A percentile compares a stretch with the other conserved stretches of the same genome.
phyloP scores from a whole-genome alignment of 1,284 basidiomycete genomes.

The Coniophora puteana region DNA sequence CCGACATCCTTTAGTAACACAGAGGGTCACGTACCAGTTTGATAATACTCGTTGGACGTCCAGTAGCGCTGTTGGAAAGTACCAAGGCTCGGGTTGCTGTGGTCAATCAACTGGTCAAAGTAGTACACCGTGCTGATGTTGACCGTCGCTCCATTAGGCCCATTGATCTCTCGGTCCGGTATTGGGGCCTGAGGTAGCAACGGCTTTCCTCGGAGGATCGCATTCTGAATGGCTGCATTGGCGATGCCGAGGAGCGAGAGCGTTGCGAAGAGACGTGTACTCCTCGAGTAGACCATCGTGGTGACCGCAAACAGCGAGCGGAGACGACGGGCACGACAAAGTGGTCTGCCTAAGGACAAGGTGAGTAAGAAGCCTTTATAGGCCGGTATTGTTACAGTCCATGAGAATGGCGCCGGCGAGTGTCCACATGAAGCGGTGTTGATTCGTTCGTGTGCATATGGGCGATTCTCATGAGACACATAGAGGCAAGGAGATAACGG shows the following conservation, averaged over 20 bases:
- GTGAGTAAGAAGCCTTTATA: no score
- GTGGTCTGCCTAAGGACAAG: no score
- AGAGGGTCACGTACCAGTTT: constrained; percentile 38
- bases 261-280: no score
- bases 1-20: neutral
- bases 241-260: constrained; percentile 11
- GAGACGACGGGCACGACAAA: no score
- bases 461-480: no score
- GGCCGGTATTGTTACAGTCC: no score
- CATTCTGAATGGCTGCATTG: constrained; percentile 17
- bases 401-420: no score
- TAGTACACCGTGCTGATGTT: constrained; percentile 46
- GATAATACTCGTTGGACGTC: constrained; percentile 61
- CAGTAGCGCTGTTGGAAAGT: constrained; percentile 75
- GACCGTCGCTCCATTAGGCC: constrained; percentile 18
- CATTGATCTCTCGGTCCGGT: constrained; percentile 6
- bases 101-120: constrained; percentile 74
- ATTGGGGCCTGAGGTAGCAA: constrained; percentile 15
- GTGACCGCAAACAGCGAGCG: no score
- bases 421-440: no score
- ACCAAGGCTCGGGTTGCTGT: constrained; percentile 64
- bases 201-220: constrained; percentile 17
- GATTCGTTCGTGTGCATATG: no score
- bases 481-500: no score
- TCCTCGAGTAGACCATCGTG: no score